These are phyloP conservation scores for Citeromyces siamensis DNA, from an alignment of 1,139 yeast genomes.

Conservation along the genomic window DNA sequence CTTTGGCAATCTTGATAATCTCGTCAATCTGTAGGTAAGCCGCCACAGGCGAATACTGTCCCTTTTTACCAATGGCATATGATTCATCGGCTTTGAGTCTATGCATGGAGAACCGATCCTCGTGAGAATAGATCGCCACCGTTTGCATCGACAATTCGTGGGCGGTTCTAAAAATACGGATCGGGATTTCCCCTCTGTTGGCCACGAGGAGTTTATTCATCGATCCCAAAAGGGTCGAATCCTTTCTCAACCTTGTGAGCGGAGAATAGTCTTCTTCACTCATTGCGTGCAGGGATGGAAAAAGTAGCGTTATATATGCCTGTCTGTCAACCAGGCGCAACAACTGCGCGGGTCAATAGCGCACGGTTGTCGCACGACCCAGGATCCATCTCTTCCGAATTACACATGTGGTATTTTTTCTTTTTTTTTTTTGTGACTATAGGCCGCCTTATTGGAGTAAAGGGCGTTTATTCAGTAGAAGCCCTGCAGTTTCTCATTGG, in stretches of 20 bases:
- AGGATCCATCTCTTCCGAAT: too few species aligned
- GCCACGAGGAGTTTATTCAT: slow-evolving; percentile 80
- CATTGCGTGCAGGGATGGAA: slow-evolving; percentile 2
- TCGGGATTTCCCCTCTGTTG: slow-evolving; percentile 85
- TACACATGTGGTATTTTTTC: too few species aligned
- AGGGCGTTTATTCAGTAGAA: too few species aligned
- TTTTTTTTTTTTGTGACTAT: too few species aligned
- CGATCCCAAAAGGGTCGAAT: slow-evolving; percentile 47
- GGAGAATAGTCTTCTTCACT: slow-evolving; percentile 17
- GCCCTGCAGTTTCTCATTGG: too few species aligned
- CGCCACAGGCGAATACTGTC: slow-evolving; percentile 89
- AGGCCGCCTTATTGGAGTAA: too few species aligned
- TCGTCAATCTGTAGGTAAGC: slow-evolving; percentile 96
- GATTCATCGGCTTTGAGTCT: slow-evolving; percentile 89
- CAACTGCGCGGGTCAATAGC: too few species aligned
- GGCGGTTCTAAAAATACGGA: slow-evolving; percentile 89
- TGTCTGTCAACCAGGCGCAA: too few species aligned
- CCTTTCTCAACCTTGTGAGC: slow-evolving; percentile 34
- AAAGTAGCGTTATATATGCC: background rate
- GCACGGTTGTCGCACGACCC: too few species aligned
- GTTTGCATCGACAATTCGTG: slow-evolving; percentile 97
- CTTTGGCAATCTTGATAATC: slow-evolving; percentile 80
- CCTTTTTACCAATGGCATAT: slow-evolving; percentile 82
- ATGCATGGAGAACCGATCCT: slow-evolving; percentile 92
- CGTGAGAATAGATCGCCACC: slow-evolving; percentile 94